Evolutionary conservation across 306 rosid genomes (phyloP).

Genomic region (Ormosia semicastrata): DNA sequence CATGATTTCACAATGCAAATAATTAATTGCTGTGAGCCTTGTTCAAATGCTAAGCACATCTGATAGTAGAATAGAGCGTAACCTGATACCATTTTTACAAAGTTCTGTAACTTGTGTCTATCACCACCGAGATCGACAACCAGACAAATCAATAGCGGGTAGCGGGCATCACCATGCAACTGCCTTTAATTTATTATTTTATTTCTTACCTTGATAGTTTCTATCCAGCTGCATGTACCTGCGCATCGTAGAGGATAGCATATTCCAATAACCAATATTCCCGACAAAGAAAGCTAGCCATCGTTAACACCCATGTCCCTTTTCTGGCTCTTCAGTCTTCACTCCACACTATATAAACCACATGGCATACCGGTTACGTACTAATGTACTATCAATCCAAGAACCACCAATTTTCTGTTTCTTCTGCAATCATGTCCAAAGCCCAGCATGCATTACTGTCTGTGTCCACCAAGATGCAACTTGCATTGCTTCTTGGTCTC

Average conservation of each 20-base stretch:
- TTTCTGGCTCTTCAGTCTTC: background rate
- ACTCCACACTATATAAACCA: background rate
- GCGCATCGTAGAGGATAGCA: background rate
- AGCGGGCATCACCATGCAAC: slow-evolving; percentile 34
- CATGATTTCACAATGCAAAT: too few species aligned
- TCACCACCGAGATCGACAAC: background rate
- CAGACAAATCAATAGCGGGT: background rate
- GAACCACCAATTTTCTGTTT: background rate
- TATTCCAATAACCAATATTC: background rate
- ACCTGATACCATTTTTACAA: too few species aligned
- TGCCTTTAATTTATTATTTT: background rate
- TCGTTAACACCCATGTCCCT: slow-evolving; percentile 20
- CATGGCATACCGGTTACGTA: background rate
- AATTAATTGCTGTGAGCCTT: too few species aligned
- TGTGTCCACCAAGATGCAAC: slow-evolving; percentile 7
- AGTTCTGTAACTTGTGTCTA: background rate
- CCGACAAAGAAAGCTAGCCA: background rate
- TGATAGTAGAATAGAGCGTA: too few species aligned
- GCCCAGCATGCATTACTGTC: background rate
- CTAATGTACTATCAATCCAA: background rate
- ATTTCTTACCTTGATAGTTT: background rate
- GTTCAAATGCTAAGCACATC: too few species aligned
- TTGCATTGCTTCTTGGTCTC: slow-evolving; percentile 21
- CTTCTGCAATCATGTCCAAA: slow-evolving; percentile 13
- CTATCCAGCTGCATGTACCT: background rate